These are phyloP conservation scores for Planoprotostelium fungivorum DNA, from an alignment of 78 protist genomes.

Conservation along the genomic window DNA sequence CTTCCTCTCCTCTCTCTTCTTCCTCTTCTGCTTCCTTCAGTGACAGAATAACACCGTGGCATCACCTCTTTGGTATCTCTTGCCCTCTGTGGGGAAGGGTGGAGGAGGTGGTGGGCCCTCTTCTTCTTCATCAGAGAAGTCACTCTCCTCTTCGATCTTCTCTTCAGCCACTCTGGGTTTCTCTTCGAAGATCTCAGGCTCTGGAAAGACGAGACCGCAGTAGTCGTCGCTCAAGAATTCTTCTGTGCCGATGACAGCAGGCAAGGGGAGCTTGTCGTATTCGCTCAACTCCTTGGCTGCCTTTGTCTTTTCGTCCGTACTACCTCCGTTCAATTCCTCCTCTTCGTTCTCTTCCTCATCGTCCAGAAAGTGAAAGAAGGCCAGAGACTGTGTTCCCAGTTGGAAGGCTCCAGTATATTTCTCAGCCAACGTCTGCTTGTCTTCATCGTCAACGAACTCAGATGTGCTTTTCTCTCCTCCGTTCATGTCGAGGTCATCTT, in stretches of 20 bases:
- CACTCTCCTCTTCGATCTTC: neutral
- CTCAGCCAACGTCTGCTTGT: conserved; percentile 33
- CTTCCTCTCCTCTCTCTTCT: neutral
- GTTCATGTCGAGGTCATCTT: conserved; percentile 29
- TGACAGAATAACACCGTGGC: neutral
- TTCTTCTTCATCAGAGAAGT: neutral
- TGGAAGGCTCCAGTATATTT: conserved; percentile 43
- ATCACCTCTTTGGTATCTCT: neutral
- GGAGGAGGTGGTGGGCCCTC: neutral
- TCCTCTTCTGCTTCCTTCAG: neutral
- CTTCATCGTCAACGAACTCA: neutral
- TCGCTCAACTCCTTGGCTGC: conserved; percentile 33
- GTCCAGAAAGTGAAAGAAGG: neutral
- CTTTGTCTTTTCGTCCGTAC: neutral
- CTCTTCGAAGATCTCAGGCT: neutral
- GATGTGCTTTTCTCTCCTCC: neutral
- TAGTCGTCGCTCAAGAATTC: conserved; percentile 54
- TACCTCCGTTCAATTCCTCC: neutral
- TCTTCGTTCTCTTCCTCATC: neutral
- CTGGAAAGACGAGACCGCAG: conserved; percentile 35
- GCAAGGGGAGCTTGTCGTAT: conserved; percentile 43
- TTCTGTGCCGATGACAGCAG: conserved; percentile 62
- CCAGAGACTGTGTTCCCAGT: conserved; percentile 7
- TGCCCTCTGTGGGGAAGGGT: neutral
- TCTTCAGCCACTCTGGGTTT: neutral